A percentile compares a stretch with the other conserved stretches of the same genome.
phyloP scores from a whole-genome alignment of 805 yeast genomes.

The Schwanniomyces pseudopolymorphus region DNA sequence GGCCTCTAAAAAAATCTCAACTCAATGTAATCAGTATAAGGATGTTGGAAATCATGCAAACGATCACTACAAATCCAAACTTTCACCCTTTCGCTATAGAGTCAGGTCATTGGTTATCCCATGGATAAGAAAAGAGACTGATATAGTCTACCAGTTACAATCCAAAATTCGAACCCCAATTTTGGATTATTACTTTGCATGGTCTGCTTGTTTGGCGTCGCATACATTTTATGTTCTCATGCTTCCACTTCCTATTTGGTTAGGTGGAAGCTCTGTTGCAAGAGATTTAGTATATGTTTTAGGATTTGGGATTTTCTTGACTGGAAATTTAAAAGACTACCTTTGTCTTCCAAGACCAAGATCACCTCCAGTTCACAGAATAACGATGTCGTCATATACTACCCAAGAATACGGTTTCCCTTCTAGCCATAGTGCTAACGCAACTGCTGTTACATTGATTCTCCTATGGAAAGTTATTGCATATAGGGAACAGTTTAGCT shows the following conservation, averaged over 20 bases:
- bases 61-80: conserved; percentile 59
- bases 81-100: conserved; percentile 55
- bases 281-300: conserved; percentile 60
- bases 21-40: background rate
- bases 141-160: conserved; percentile 59
- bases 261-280: conserved; percentile 57
- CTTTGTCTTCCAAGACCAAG: conserved; percentile 89
- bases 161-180: conserved; percentile 41
- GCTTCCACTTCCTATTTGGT: conserved; percentile 85
- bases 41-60: conserved; percentile 79
- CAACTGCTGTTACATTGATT: conserved; percentile 73
- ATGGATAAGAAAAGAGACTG: conserved; percentile 63
- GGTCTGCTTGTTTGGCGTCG: conserved; percentile 86
- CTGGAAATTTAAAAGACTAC: conserved; percentile 79
- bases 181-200: conserved; percentile 76
- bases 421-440: conserved; percentile 91
- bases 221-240: conserved; percentile 91
- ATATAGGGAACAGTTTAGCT: conserved; percentile 7
- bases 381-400: conserved; percentile 89
- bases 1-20: background rate
- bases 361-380: conserved; percentile 87
- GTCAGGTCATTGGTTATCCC: conserved; percentile 57
- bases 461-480: conserved; percentile 15
- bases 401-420: conserved; percentile 95
- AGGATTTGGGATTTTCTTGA: conserved; percentile 68